These are phyloP conservation scores for Colletotrichum brevisporum DNA, from an alignment of 2,329 filamentous ascomycete species.

Conservation along the genomic window DNA sequence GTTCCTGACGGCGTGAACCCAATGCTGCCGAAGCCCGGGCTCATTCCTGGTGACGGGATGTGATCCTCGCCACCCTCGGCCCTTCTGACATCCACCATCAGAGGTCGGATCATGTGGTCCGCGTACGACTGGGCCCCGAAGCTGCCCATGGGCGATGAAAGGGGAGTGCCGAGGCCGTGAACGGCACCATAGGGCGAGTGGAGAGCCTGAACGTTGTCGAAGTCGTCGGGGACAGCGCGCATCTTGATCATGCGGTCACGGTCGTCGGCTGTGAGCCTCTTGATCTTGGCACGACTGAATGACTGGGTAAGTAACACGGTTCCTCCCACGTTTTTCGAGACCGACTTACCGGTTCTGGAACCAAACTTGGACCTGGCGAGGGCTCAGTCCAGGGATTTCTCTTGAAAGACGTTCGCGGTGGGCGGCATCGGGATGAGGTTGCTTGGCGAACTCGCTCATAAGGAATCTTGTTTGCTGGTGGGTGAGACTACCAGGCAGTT, in stretches of 20 bases:
- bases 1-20: slow-evolving; percentile 70
- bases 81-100: slow-evolving; percentile 78
- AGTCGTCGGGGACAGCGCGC: slow-evolving; percentile 78
- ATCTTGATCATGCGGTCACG: slow-evolving; percentile 80
- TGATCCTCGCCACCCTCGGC: slow-evolving; percentile 72
- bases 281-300: slow-evolving; percentile 77
- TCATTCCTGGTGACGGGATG: slow-evolving; percentile 76
- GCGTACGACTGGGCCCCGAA: slow-evolving; percentile 65
- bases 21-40: slow-evolving; percentile 76
- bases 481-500: slow-evolving; percentile 75
- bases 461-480: slow-evolving; percentile 98
- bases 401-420: slow-evolving; percentile 88
- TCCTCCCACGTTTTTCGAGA: slow-evolving; percentile 8
- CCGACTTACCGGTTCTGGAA: slow-evolving; percentile 90
- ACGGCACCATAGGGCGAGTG: slow-evolving; percentile 77
- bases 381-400: slow-evolving; percentile 92
- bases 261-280: slow-evolving; percentile 78
- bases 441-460: slow-evolving; percentile 96
- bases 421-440: slow-evolving; percentile 93
- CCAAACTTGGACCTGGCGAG: slow-evolving; percentile 96
- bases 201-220: slow-evolving; percentile 78
- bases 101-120: slow-evolving; percentile 75
- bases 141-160: slow-evolving; percentile 62
- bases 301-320: slow-evolving; percentile 38
- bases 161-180: slow-evolving; percentile 63